Conservation (phyloP, 1,284 basidiomycete genomes). For the Heterobasidion irregulare region DNA sequence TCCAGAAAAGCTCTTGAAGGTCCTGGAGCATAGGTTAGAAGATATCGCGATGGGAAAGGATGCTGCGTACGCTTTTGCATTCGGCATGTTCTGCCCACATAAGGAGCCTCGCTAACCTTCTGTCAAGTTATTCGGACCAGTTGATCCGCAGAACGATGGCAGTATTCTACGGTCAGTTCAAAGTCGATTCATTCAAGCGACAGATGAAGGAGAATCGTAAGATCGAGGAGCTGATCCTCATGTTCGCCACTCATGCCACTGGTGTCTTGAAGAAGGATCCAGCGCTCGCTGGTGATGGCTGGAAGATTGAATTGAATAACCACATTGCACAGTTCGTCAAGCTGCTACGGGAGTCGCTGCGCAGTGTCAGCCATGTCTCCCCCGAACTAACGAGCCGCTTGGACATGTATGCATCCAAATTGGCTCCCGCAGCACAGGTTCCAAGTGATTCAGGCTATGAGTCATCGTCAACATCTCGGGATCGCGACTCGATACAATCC, state of each 20-base stretch:
- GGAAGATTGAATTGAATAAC: slow-evolving; percentile 89
- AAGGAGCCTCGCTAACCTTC: slow-evolving; percentile 1
- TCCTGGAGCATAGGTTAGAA: slow-evolving; percentile 80
- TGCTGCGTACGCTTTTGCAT: slow-evolving; percentile 52
- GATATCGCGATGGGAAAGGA: slow-evolving; percentile 90
- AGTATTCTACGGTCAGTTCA: slow-evolving; percentile 85
- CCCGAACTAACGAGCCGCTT: slow-evolving; percentile 76
- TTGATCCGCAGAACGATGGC: slow-evolving; percentile 83
- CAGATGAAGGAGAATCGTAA: slow-evolving; percentile 95
- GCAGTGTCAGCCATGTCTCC: slow-evolving; percentile 66
- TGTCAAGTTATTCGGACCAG: slow-evolving; percentile 74
- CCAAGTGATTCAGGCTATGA: slow-evolving; percentile 64
- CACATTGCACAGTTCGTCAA: slow-evolving; percentile 86
- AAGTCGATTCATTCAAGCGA: slow-evolving; percentile 74
- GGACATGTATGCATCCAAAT: slow-evolving; percentile 78
- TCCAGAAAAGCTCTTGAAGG: slow-evolving; percentile 87
- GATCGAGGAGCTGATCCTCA: slow-evolving; percentile 94
- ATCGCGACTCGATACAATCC: slow-evolving; percentile 44
- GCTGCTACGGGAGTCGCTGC: slow-evolving; percentile 77
- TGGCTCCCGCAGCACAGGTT: slow-evolving; percentile 44
- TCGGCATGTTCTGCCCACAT: neutral
- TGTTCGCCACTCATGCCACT: slow-evolving; percentile 89
- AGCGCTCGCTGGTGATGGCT: slow-evolving; percentile 69
- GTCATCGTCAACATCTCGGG: slow-evolving; percentile 45
- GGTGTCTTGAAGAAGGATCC: slow-evolving; percentile 80